Base-by-base conservation (phyloP, 805 yeast species). In the Barnettozyma populi region DNA sequence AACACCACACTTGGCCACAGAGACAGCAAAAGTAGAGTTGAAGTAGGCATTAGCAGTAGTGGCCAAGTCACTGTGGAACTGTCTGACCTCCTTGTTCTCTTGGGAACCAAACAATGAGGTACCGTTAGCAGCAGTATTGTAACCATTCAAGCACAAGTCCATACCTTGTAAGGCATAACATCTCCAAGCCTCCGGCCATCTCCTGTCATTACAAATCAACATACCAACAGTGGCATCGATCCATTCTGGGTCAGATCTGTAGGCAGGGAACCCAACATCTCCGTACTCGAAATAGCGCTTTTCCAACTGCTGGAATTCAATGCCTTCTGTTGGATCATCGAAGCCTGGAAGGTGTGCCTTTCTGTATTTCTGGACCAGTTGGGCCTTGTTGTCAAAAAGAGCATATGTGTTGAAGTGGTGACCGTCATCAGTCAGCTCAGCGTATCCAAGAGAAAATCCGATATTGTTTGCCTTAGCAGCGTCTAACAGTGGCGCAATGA, bases 171-270 rank as follows among this genome's bases (percentile, higher is more conserved):
- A 52, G 11, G 68, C 72, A 45, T 66, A 67, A 34, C 53, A 47
- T 56, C 72, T 64, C 72, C 73, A 68, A 14, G 72, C 66, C 47
- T 68, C 72, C 6, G 70, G 70, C 72, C 73, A 69, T 55, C 72
- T 66, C 52, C 73, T 60, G 49, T 69, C 73, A 48, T 68, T 68
- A 55, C 73, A 68, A 18, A 69, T 68, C 43, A 68, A 52, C 65
- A 64, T 63, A 39, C 73, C 72, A 21, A 64, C 52, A 19, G 67
- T 68, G 24, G 66, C 62, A 54, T 66, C 71, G 32, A 66, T 54
- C 68, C 70, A 61, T 36, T 60, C 57, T n/a, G 67, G 67, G 23
- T 66, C 52, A 25, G 68, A 53, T 46, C 61, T 58, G 34, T 63
- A 55, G 14, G 72, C 73, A 43, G 58, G 57, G 55, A 66, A 69